phyloP scores from a whole-genome alignment of 345 rosid species.

The Brassica nigra region DNA sequence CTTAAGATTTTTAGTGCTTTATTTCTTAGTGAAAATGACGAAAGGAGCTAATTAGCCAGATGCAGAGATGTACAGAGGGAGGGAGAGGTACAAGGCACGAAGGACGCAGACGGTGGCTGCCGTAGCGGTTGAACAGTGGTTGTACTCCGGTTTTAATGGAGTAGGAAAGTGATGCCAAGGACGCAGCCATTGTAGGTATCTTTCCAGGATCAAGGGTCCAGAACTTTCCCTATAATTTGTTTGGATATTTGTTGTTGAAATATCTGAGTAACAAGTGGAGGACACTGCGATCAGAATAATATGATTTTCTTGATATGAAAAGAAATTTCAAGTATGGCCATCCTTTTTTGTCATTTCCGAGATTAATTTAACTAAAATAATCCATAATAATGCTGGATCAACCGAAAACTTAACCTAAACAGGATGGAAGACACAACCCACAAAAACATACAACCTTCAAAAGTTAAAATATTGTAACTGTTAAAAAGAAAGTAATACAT shows the following conservation, averaged over 20 bases:
- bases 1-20: neutral
- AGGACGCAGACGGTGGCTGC: constrained; percentile 16
- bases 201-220: constrained; percentile 22
- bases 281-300: neutral
- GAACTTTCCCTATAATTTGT: constrained; percentile 27
- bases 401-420: no score
- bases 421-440: no score
- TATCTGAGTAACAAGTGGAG: neutral
- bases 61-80: constrained; percentile 28
- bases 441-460: no score
- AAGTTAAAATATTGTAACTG: no score
- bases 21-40: neutral
- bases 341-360: neutral
- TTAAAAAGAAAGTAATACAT: no score
- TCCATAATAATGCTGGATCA: no score
- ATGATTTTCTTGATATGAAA: neutral
- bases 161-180: constrained; percentile 36
- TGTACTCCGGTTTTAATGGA: constrained; percentile 9
- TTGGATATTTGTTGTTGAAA: constrained; percentile 21
- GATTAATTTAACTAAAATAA: neutral
- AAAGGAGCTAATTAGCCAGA: neutral
- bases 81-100: neutral
- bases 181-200: constrained; percentile 33
- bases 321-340: neutral
- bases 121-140: constrained; percentile 6